These are phyloP conservation scores for Terfezia boudieri DNA, from an alignment of 495 filamentous ascomycete genomes.

Conservation along the genomic window DNA sequence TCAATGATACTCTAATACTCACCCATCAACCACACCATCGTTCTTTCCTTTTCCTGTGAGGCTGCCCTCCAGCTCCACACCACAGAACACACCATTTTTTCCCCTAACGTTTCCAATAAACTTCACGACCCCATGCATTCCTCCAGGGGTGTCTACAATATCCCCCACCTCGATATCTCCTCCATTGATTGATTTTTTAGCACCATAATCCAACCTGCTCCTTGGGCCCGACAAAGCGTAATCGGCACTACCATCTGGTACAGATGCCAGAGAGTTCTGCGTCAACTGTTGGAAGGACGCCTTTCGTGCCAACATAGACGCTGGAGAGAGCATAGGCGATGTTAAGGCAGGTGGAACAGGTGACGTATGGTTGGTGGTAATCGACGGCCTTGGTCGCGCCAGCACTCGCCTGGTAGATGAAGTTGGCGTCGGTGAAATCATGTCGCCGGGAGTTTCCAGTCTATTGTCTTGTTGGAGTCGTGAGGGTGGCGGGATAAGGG, in stretches of 20 bases:
- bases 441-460: not conserved
- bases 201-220: conserved; percentile 7
- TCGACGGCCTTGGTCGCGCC: not conserved
- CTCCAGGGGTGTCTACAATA: conserved; percentile 78
- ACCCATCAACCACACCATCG: conserved; percentile 91
- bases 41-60: conserved; percentile 78
- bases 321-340: conserved; percentile 16
- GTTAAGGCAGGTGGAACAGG: not conserved
- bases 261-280: conserved; percentile 33
- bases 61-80: conserved; percentile 73
- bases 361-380: not conserved
- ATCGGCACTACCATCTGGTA: conserved; percentile 36
- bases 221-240: conserved; percentile 27
- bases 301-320: conserved; percentile 33
- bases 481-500: too few relatives aligned
- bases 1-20: conserved; percentile 16
- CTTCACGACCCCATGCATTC: conserved; percentile 75
- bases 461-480: too few relatives aligned
- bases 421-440: not conserved
- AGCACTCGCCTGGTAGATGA: not conserved
- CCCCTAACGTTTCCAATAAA: conserved; percentile 73
- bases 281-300: conserved; percentile 41
- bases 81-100: conserved; percentile 78
- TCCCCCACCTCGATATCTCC: conserved; percentile 60
- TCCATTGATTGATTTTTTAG: not conserved